Conservation (phyloP, 176 grass and related monocot genomes). For the Oryza rufipogon region DNA sequence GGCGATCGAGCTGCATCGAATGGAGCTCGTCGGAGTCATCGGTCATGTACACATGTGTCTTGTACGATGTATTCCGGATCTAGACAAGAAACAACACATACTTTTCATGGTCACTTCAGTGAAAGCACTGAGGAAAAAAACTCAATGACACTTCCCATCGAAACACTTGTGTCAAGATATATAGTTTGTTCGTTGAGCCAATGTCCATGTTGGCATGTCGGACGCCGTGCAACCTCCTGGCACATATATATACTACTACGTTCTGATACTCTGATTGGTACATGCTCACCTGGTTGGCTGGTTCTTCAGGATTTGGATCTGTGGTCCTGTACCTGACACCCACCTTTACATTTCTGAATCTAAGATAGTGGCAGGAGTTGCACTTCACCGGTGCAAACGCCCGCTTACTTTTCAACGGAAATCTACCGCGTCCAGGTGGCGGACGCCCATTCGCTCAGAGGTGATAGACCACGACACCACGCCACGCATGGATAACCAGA, state of each 20-base stretch:
- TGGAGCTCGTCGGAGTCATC: background rate
- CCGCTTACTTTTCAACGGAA: slow-evolving; percentile 5
- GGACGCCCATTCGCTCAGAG: background rate
- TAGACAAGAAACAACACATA: background rate
- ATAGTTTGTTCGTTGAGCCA: background rate
- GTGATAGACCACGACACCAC: slow-evolving; percentile 33
- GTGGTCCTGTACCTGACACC: background rate
- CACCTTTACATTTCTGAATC: background rate
- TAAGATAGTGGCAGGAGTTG: background rate
- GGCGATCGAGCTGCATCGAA: background rate
- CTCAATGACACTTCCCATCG: no score
- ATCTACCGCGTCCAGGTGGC: slow-evolving; percentile 42
- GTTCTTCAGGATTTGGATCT: background rate
- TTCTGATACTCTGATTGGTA: no score
- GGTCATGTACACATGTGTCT: background rate
- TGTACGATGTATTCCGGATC: no score
- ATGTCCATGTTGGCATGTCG: background rate
- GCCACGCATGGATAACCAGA: slow-evolving; percentile 21
- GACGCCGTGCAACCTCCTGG: background rate
- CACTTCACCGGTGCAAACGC: background rate
- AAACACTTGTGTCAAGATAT: no score
- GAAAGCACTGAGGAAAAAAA: background rate
- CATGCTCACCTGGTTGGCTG: background rate
- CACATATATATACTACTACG: no score
- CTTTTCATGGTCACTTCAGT: background rate